A percentile compares a stretch with the other conserved stretches of the same genome.
Evolutionary conservation across 257 asterid species (phyloP).

Genomic region (Echium plantagineum): DNA sequence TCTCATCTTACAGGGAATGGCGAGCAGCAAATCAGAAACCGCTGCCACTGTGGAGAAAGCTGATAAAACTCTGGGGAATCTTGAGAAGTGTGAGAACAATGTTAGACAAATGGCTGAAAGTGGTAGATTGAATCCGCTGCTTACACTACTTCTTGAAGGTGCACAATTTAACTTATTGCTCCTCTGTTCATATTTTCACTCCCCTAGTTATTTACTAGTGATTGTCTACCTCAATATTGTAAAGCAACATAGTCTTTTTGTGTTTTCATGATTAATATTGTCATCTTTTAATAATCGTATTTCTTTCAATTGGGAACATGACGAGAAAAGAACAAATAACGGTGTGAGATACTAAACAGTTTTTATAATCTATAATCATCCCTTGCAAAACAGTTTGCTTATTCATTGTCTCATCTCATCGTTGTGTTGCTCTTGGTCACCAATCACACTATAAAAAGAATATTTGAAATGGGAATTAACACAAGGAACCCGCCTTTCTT

Average conservation of each 20-base stretch:
- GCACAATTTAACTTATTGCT: slow-evolving; percentile 6
- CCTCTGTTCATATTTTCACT: background rate
- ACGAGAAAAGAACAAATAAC: background rate
- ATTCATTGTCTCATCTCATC: too few species aligned
- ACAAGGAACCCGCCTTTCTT: too few species aligned
- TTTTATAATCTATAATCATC: too few species aligned
- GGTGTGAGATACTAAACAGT: too few species aligned
- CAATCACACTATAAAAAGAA: too few species aligned
- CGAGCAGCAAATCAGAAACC: slow-evolving; percentile 87
- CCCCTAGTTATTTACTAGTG: background rate
- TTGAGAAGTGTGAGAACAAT: slow-evolving; percentile 70
- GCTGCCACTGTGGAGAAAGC: slow-evolving; percentile 64
- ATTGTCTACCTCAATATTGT: background rate
- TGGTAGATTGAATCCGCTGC: slow-evolving; percentile 78
- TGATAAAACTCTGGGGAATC: slow-evolving; percentile 66
- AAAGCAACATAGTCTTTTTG: background rate
- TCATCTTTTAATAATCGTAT: background rate
- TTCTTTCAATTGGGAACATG: background rate
- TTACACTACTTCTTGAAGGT: slow-evolving; percentile 82
- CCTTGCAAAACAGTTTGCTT: too few species aligned
- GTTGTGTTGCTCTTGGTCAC: too few species aligned
- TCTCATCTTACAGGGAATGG: slow-evolving; percentile 79
- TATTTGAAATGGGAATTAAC: too few species aligned
- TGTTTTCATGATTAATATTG: background rate
- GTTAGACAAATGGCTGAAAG: slow-evolving; percentile 92